Evolutionary conservation across 805 yeast species (phyloP), one percentile per base, ranked within the genome.

Genomic region (Candida tibetensis): DNA sequence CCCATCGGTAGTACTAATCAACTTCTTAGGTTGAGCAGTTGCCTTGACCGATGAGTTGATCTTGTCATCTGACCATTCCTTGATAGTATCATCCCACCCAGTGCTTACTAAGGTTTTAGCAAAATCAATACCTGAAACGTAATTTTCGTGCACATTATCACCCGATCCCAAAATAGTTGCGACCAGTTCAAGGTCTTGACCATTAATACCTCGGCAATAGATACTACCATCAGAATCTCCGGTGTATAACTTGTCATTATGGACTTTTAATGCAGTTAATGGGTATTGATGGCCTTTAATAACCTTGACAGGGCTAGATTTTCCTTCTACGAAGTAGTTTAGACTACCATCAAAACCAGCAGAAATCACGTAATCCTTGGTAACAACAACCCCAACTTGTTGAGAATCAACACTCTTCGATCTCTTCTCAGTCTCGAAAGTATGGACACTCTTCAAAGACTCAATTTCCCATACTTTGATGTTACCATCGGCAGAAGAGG

Each of bases 71-170:
- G 51, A 42, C 69, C 71, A 63, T 12, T 55, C 30, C 52, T 74
- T 77, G 32, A 89, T 51, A 10, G 77, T 77, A 54, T 87, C 95
- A 61, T 91, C 99, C 98, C 98, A 93, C 3, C 90, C 95, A 15
- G 79, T 69, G n/a, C 88, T 71, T 14, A 78, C 51, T 5, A 62
- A 37, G 12, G 21, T 28, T 1, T 58, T 52, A 1, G 55, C 58
- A 9, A 54, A 52, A 48, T 52, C 17, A 13, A 76, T 72, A 2
- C 81, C 80, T 23, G 77, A 79, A 31, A 91, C 74, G 45, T 82
- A 74, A 47, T 89, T 88, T 1, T 74, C 55, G 59, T 90, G 97
- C 2, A 64, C 62, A 2, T 60, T 55, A 10, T 73, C 72, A 10
- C 39, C 32, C 12, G 44, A 28, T 18, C 47, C 57, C 8, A 72